Percentiles rank a stretch among this genome's conserved stretches.
Evolutionary conservation across 805 yeast species (phyloP).

Genomic region (Metschnikowia santaceciliae): DNA sequence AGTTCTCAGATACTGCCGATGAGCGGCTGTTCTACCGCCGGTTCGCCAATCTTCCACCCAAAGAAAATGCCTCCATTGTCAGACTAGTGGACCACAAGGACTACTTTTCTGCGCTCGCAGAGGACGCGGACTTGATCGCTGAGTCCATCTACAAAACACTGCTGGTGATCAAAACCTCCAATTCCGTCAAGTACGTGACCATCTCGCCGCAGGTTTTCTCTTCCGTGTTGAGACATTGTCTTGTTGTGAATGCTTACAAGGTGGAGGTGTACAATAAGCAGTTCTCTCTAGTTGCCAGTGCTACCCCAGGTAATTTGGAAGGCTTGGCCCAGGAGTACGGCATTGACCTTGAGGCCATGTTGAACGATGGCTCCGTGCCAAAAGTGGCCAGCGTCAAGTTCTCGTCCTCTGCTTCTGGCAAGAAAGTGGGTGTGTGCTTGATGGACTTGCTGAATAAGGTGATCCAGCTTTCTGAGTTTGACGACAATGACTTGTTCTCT

Average conservation of each 20-base stretch:
- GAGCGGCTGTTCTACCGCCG: constrained; percentile 42
- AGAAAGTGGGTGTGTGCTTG: constrained; percentile 71
- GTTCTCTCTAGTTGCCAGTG: constrained; percentile 57
- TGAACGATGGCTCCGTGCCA: constrained; percentile 42
- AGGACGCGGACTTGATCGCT: constrained; percentile 80
- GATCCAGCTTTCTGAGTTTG: constrained; percentile 73
- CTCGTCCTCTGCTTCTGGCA: constrained; percentile 33
- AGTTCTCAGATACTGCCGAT: constrained; percentile 39
- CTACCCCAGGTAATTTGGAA: constrained; percentile 89
- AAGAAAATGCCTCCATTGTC: constrained; percentile 45
- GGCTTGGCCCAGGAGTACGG: constrained; percentile 37
- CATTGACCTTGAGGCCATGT: constrained; percentile 56
- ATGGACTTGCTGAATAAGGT: constrained; percentile 65
- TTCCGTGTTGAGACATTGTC: constrained; percentile 59
- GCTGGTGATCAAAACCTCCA: constrained; percentile 67
- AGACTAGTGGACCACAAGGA: constrained; percentile 79
- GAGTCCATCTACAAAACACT: constrained; percentile 79
- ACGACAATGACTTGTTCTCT: constrained; percentile 82
- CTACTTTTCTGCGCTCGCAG: constrained; percentile 68
- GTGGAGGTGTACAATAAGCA: constrained; percentile 72
- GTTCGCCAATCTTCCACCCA: constrained; percentile 47
- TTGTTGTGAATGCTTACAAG: constrained; percentile 69
- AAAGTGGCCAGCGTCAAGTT: constrained; percentile 39
- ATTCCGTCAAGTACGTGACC: constrained; percentile 58
- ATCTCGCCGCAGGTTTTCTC: constrained; percentile 71